A percentile compares a stretch with the other conserved stretches of the same genome.
phyloP scores from a whole-genome alignment of 108 stramenopile species.

The Nitzschia sp. region DNA sequence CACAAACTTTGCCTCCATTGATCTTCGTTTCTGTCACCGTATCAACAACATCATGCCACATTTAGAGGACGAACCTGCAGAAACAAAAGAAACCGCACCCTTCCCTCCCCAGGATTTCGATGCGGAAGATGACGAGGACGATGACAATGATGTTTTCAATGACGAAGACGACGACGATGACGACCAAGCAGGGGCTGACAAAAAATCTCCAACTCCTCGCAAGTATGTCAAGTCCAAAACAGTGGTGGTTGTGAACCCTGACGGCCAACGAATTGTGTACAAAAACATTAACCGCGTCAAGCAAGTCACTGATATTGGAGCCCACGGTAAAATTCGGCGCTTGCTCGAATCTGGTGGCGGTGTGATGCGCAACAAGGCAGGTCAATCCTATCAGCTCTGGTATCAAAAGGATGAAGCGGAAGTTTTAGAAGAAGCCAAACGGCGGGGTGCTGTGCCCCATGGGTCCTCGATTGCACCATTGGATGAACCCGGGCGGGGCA shows the following conservation, averaged over 20 bases:
- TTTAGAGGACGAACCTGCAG: too few species aligned
- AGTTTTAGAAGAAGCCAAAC: background rate
- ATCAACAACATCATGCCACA: too few species aligned
- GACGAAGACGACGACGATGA: too few species aligned
- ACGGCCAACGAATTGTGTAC: background rate
- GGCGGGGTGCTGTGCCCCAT: background rate
- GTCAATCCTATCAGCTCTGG: constrained; percentile 4
- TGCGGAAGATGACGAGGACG: too few species aligned
- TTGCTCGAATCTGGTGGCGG: background rate
- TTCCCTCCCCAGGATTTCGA: too few species aligned
- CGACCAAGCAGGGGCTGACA: too few species aligned
- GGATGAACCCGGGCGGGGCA: too few species aligned
- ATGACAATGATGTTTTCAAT: too few species aligned
- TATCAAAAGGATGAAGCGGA: background rate
- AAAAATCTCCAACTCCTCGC: background rate
- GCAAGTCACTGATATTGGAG: background rate
- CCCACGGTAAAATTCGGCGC: background rate
- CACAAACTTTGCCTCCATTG: too few species aligned
- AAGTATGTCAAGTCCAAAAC: background rate
- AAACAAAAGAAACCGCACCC: too few species aligned
- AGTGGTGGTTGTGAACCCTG: background rate
- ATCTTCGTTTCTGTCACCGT: too few species aligned
- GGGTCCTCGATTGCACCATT: too few species aligned
- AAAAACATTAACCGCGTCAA: background rate
- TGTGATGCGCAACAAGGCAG: background rate